A percentile compares a stretch with the other conserved stretches of the same genome.
These are phyloP conservation scores for Lecanosticta acicola DNA, from an alignment of 2,329 filamentous ascomycete species.

Conservation along the genomic window DNA sequence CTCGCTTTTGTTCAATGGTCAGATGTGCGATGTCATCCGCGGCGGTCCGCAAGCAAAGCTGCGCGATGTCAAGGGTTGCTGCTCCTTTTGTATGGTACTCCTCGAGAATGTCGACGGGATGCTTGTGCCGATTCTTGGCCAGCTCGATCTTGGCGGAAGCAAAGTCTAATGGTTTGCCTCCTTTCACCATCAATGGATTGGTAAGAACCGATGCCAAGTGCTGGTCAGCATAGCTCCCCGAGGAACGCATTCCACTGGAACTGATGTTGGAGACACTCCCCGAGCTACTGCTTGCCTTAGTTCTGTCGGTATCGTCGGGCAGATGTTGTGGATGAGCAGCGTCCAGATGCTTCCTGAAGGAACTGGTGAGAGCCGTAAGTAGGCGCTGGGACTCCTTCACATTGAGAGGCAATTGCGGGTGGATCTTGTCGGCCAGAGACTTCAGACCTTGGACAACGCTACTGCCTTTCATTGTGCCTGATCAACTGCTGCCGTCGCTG, in stretches of 20 bases:
- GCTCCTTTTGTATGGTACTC: conserved; percentile 35
- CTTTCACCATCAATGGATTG: conserved; percentile 43
- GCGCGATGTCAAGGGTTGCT: conserved; percentile 36
- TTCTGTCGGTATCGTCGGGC: conserved; percentile 13
- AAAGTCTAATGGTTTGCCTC: conserved; percentile 9
- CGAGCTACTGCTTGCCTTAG: neutral
- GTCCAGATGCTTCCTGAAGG: conserved; percentile 60
- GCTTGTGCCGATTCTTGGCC: conserved; percentile 22
- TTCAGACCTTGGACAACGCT: conserved; percentile 43
- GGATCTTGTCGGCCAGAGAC: conserved; percentile 50
- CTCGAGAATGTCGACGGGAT: conserved; percentile 40
- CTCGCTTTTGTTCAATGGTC: conserved; percentile 9
- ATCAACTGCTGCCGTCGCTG: conserved; percentile 15
- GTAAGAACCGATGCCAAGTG: conserved; percentile 48
- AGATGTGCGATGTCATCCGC: conserved; percentile 17
- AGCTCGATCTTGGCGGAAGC: conserved; percentile 26
- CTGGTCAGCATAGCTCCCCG: conserved; percentile 36
- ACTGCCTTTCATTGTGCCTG: conserved; percentile 46
- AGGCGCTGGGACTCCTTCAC: conserved; percentile 55
- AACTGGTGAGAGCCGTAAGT: conserved; percentile 55
- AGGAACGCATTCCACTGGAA: conserved; percentile 26
- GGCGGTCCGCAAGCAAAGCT: conserved; percentile 35
- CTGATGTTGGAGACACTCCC: neutral
- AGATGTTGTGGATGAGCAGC: conserved; percentile 46
- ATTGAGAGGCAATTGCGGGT: conserved; percentile 49